Percentiles rank a stretch among this genome's conserved stretches.
Conservation (phyloP, 2,329 filamentous ascomycete species). For the Neonectria hederae region DNA sequence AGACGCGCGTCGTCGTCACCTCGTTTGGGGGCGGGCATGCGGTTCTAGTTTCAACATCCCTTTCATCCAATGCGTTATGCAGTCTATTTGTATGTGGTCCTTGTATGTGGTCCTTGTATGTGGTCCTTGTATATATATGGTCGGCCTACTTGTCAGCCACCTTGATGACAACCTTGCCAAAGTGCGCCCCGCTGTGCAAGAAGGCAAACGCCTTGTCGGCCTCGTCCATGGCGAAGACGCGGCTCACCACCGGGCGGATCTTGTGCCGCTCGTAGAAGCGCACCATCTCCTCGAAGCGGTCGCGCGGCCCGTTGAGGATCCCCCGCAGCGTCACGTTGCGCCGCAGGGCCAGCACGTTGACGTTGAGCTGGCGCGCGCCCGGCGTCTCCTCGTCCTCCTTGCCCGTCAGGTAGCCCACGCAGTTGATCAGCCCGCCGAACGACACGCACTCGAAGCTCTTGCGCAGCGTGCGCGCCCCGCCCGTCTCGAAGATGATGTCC, state of each 20-base stretch:
- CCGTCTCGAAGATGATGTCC: slow-evolving; percentile 65
- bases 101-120: no score
- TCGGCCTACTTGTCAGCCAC: slow-evolving; percentile 46
- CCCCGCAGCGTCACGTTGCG: slow-evolving; percentile 61
- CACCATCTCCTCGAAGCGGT: slow-evolving; percentile 64
- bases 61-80: no score
- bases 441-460: slow-evolving; percentile 63
- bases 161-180: slow-evolving; percentile 66
- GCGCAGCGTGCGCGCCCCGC: slow-evolving; percentile 60
- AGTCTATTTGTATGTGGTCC: no score
- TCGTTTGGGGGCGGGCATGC: no score
- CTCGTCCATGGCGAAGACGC: slow-evolving; percentile 57
- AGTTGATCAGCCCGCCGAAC: slow-evolving; percentile 64
- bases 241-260: slow-evolving; percentile 60
- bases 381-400: slow-evolving; percentile 62
- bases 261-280: slow-evolving; percentile 54
- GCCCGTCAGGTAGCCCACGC: slow-evolving; percentile 60
- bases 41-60: no score
- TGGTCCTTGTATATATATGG: no score
- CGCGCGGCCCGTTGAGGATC: slow-evolving; percentile 68
- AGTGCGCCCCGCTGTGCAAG: slow-evolving; percentile 62
- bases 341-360: slow-evolving; percentile 64
- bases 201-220: slow-evolving; percentile 61
- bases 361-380: slow-evolving; percentile 59
- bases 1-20: slow-evolving; percentile 1